Conservation (phyloP, 495 filamentous ascomycete species). For the Geopyxis carbonaria region DNA sequence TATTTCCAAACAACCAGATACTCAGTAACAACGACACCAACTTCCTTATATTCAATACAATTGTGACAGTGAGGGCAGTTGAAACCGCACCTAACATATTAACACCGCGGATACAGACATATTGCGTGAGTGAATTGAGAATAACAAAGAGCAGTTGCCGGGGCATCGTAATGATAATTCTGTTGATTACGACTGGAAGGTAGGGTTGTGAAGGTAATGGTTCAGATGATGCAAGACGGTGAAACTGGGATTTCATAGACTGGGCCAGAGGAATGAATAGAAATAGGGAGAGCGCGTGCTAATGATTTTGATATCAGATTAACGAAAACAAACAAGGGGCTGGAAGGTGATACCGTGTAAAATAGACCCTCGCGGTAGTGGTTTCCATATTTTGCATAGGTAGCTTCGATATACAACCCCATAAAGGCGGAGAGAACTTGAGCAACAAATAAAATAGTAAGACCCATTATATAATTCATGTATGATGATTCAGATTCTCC, state of each 20-base stretch:
- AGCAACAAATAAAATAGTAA: constrained; percentile 69
- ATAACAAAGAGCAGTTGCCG: constrained; percentile 53
- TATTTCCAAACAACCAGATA: constrained; percentile 83
- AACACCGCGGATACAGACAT: constrained; percentile 84
- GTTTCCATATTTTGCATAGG: constrained; percentile 66
- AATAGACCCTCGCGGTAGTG: constrained; percentile 96
- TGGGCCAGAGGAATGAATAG: constrained; percentile 41
- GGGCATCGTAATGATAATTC: constrained; percentile 37
- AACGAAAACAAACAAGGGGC: constrained; percentile 51
- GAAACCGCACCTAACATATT: constrained; percentile 73
- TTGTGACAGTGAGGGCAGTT: constrained; percentile 85
- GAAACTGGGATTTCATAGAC: constrained; percentile 35
- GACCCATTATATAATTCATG: constrained; percentile 47
- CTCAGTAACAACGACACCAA: constrained; percentile 79
- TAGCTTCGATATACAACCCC: constrained; percentile 82
- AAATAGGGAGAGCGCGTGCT: constrained; percentile 22
- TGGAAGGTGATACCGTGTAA: constrained; percentile 47
- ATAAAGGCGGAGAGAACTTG: constrained; percentile 85
- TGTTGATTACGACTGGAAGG: constrained; percentile 8
- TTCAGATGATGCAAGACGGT: constrained; percentile 12
- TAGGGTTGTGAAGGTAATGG: constrained; percentile 10
- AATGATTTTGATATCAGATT: constrained; percentile 1
- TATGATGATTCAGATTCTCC: constrained; percentile 20
- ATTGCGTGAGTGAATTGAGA: constrained; percentile 80
- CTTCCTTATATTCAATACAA: constrained; percentile 88